phyloP scores from a whole-genome alignment of 2,329 filamentous ascomycete species.

The Pseudogymnoascus sp. region DNA sequence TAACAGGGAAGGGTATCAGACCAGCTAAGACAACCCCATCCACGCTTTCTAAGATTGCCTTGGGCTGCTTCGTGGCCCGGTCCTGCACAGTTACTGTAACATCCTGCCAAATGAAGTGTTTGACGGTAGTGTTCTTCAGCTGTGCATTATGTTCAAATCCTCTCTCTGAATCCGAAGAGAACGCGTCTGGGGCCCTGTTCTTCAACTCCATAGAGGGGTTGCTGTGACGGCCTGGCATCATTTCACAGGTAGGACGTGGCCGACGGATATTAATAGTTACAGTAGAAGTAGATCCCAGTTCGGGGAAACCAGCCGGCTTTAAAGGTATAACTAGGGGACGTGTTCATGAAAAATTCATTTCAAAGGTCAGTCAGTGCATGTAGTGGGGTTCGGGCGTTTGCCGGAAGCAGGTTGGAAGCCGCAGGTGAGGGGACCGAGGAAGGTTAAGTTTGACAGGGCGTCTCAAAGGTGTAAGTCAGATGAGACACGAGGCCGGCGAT shows the following conservation, averaged over 20 bases:
- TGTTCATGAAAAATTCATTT: background rate
- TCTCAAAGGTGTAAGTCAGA: background rate
- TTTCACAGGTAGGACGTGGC: background rate
- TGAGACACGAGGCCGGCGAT: background rate
- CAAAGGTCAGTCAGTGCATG: background rate
- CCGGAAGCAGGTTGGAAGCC: background rate
- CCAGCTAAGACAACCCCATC: constrained; percentile 58
- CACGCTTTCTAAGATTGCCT: constrained; percentile 55
- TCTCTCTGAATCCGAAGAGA: background rate
- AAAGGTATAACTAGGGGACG: background rate
- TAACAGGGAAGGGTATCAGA: constrained; percentile 22
- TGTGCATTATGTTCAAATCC: constrained; percentile 27
- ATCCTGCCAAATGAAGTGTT: constrained; percentile 56
- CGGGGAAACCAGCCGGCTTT: background rate
- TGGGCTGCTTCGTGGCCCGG: constrained; percentile 52
- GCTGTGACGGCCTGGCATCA: background rate
- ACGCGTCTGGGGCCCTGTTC: background rate
- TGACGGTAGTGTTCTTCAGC: constrained; percentile 56
- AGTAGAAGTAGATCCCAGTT: background rate
- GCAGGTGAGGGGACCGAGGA: background rate
- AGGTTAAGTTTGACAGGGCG: background rate
- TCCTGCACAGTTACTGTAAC: constrained; percentile 68
- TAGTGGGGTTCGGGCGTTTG: background rate
- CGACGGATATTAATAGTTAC: background rate
- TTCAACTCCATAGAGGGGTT: background rate